phyloP scores from a whole-genome alignment of 495 filamentous ascomycete genomes.

The Jackrogersella minutella region DNA sequence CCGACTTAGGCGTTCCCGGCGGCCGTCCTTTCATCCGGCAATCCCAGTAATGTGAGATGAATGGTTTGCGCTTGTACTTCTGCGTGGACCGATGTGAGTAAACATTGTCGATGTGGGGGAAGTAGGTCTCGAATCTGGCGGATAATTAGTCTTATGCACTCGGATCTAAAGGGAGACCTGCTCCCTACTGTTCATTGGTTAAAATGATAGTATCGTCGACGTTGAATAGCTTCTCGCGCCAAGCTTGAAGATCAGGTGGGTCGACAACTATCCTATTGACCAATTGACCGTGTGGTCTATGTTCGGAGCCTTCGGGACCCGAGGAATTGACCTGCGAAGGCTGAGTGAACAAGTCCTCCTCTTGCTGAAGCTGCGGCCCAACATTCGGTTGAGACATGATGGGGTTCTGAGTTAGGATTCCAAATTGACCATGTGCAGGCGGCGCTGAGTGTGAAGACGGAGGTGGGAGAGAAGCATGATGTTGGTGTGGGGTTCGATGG shows the following conservation, averaged over 20 bases:
- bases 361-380: slow-evolving; percentile 50
- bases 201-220: slow-evolving; percentile 77
- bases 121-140: slow-evolving; percentile 82
- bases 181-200: slow-evolving; percentile 78
- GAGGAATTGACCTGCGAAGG: slow-evolving; percentile 34
- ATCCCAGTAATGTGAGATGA: slow-evolving; percentile 89
- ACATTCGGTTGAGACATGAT: slow-evolving; percentile 49
- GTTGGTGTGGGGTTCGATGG: slow-evolving; percentile 48
- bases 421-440: slow-evolving; percentile 49
- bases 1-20: slow-evolving; percentile 82
- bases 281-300: slow-evolving; percentile 61
- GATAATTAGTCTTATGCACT: slow-evolving; percentile 30
- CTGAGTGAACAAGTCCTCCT: slow-evolving; percentile 40
- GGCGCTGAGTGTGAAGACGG: slow-evolving; percentile 45
- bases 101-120: slow-evolving; percentile 89
- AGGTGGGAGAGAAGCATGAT: slow-evolving; percentile 38
- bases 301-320: slow-evolving; percentile 45
- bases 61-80: slow-evolving; percentile 82
- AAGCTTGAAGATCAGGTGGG: slow-evolving; percentile 74
- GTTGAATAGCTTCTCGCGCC: slow-evolving; percentile 80
- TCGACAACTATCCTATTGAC: slow-evolving; percentile 66
- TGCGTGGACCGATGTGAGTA: slow-evolving; percentile 92
- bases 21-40: slow-evolving; percentile 88
- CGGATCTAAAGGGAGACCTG: slow-evolving; percentile 7
- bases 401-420: slow-evolving; percentile 52